Evolutionary conservation across 345 rosid species (phyloP), one percentile per base, ranked within the genome.

Genomic region (Melastoma malabathricum): DNA sequence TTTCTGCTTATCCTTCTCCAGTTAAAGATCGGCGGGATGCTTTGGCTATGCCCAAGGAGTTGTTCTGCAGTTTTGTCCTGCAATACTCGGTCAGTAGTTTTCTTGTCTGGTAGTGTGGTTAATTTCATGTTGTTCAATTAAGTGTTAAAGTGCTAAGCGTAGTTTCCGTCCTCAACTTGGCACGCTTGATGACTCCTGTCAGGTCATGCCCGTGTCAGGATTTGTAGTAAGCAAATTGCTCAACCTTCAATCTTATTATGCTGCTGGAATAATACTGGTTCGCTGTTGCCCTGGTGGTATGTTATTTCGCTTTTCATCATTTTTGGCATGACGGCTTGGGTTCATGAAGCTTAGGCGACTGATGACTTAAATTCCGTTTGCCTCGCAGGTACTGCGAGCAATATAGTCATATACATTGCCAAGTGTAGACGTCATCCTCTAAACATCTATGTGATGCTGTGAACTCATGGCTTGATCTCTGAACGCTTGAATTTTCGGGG

Each of bases 201-300:
- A 85, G 97, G 70, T 89, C 46, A 89, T 89, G 98, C 96, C 98
- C 5, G 47, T 86, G 60, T 86, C 94, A 50, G 98, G 72, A 18
- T 83, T 49, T 75, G 58, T 89, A 41, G 72, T 86, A 64, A 78
- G 98, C 74, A 89, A 83, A 67, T 72, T 89, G 55, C 71, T 89
- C 59, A 75, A 80, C 61, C 68, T 89, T 58, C 97, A 94, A 50
- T 71, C 95, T 15, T 62, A 86, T 75, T 86, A 81, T 67, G 95
- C 95, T 48, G 97, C 94, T 44, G 98, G 95, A 65, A 78, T 89
- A 55, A 89, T 89, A 60, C 67, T 89, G 68, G 97, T 86, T 55
- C 80, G 78, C 62, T 90, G 96, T 68, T 90, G 94, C 64, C 96
- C 98, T 59, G 94, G 92, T 51, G 98, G 98, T 90, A 76, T 50